Evolutionary conservation across 345 rosid genomes (phyloP).

Genomic region (Ceriops zippeliana): DNA sequence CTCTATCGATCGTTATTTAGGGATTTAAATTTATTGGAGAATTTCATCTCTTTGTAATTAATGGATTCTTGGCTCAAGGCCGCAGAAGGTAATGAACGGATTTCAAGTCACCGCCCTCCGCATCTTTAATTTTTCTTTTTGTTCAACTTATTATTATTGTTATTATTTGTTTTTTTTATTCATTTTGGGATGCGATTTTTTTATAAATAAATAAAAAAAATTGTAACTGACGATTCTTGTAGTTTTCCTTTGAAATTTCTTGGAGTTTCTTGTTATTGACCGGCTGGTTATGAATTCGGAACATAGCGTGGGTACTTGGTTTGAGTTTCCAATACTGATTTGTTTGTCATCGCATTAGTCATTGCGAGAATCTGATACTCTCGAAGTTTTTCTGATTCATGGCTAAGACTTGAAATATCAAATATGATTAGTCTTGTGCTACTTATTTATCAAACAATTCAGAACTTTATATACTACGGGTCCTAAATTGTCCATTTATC

Average conservation of each 20-base stretch:
- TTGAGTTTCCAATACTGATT: no score
- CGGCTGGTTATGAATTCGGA: no score
- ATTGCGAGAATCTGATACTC: neutral
- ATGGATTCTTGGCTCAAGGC: conserved; percentile 99
- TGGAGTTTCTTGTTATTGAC: no score
- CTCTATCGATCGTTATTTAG: conserved; percentile 32
- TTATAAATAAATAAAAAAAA: no score
- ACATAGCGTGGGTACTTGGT: no score
- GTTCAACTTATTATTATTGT: neutral
- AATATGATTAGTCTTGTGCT: neutral
- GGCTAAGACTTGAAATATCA: no score
- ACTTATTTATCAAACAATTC: neutral
- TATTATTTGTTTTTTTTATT: conserved; percentile 1
- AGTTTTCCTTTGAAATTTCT: no score
- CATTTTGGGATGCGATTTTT: no score
- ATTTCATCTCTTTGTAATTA: conserved; percentile 5
- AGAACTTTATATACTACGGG: neutral
- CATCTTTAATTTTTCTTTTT: conserved; percentile 1
- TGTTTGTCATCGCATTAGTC: neutral
- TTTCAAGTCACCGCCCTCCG: neutral
- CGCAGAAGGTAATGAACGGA: conserved; percentile 72
- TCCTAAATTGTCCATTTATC: neutral
- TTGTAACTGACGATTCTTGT: no score
- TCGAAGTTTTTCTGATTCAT: neutral
- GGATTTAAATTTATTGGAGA: neutral